Evolutionary conservation across 805 yeast genomes (phyloP).

Genomic region (Cyberlindnera misumaiensis): DNA sequence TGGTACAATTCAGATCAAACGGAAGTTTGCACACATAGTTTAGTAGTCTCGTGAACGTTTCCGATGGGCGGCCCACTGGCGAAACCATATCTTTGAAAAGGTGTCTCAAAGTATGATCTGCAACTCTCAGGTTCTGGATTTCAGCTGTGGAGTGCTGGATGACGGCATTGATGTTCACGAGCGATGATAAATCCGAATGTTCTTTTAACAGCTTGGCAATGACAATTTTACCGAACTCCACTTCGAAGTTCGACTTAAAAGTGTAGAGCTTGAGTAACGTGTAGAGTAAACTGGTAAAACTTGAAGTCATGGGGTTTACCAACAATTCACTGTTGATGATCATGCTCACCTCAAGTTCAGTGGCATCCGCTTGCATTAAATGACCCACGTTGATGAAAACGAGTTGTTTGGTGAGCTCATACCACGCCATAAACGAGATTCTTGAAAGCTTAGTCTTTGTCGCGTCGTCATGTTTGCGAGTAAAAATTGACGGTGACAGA

Average conservation of each 20-base stretch:
- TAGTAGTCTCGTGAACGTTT: conserved; percentile 20
- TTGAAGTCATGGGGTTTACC: neutral
- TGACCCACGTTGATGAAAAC: conserved; percentile 20
- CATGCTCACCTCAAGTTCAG: conserved; percentile 14
- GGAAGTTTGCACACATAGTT: conserved; percentile 16
- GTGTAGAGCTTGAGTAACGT: conserved; percentile 15
- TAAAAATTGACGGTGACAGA: conserved; percentile 14
- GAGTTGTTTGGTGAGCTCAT: conserved; percentile 19
- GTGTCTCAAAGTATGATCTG: conserved; percentile 17
- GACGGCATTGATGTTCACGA: conserved; percentile 11
- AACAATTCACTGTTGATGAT: conserved; percentile 16
- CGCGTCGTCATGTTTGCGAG: neutral
- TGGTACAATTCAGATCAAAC: conserved; percentile 16
- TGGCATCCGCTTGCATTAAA: conserved; percentile 5
- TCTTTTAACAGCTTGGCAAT: conserved; percentile 17
- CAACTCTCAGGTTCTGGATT: conserved; percentile 19
- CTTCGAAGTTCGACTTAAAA: conserved; percentile 18
- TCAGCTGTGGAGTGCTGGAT: conserved; percentile 13
- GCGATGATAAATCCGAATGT: conserved; percentile 15
- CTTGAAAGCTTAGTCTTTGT: conserved; percentile 1
- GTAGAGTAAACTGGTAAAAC: conserved; percentile 9
- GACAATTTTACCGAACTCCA: conserved; percentile 20
- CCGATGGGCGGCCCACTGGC: conserved; percentile 11
- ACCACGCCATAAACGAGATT: conserved; percentile 16
- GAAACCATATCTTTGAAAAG: conserved; percentile 20